A percentile compares a stretch with the other conserved stretches of the same genome.
phyloP scores from a whole-genome alignment of 495 filamentous ascomycete genomes.

The Neurospora sp. region DNA sequence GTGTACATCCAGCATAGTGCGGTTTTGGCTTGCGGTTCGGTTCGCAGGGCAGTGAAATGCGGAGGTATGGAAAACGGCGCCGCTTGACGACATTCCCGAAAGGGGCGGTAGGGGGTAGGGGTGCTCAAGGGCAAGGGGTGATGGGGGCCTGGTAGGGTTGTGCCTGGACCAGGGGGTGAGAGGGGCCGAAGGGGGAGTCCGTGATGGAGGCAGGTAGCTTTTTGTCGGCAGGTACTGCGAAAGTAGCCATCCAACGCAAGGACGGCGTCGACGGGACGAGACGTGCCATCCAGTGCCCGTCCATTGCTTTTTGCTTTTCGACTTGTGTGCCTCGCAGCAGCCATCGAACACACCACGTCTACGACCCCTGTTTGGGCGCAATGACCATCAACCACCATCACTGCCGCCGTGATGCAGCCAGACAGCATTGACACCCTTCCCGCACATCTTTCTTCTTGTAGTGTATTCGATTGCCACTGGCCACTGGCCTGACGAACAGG shows the following conservation, averaged over 20 bases:
- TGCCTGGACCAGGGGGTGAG: slow-evolving; percentile 2
- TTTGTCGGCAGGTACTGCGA: not conserved
- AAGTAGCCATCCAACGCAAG: not conserved
- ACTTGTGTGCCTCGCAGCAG: not conserved
- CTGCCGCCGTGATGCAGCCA: not conserved
- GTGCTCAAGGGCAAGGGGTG: not conserved
- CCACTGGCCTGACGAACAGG: not conserved
- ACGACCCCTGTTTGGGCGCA: not conserved
- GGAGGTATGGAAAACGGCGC: slow-evolving; percentile 23
- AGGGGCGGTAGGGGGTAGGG: slow-evolving; percentile 4
- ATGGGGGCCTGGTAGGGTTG: not conserved
- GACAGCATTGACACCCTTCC: not conserved
- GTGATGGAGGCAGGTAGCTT: not conserved
- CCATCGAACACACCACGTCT: not conserved
- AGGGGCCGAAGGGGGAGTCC: not conserved
- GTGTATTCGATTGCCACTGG: not conserved
- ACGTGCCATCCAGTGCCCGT: not conserved
- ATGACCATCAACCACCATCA: not conserved
- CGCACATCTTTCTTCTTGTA: not conserved
- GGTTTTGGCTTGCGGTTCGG: slow-evolving; percentile 9
- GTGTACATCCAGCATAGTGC: not conserved
- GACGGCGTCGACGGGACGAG: not conserved
- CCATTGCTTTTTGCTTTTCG: not conserved
- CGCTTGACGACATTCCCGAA: slow-evolving; percentile 26
- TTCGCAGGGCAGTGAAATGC: slow-evolving; percentile 14